These are phyloP conservation scores for Cicer chorassanicum DNA, from an alignment of 306 rosid species.

Conservation along the genomic window DNA sequence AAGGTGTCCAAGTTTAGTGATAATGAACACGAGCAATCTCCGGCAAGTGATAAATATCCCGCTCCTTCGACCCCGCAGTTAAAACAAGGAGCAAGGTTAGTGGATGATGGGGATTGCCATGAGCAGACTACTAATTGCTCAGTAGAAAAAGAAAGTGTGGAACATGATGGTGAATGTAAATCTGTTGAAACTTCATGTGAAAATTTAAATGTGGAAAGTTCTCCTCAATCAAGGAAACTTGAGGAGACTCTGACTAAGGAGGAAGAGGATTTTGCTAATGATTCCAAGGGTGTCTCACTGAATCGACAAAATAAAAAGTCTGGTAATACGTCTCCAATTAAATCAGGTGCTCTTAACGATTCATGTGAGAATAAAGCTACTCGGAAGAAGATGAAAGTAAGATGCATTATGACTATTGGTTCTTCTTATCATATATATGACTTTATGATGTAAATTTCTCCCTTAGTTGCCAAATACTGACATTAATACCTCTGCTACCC, in stretches of 20 bases:
- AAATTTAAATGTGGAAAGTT: conserved; percentile 53
- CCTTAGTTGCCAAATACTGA: conserved; percentile 5
- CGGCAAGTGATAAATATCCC: conserved; percentile 82
- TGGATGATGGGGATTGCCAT: conserved; percentile 88
- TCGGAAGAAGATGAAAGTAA: conserved; percentile 88
- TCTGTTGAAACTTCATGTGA: conserved; percentile 75
- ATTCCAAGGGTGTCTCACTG: conserved; percentile 45
- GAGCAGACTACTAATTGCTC: conserved; percentile 73
- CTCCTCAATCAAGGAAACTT: conserved; percentile 50
- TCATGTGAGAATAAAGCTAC: conserved; percentile 55
- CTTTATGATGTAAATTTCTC: background rate
- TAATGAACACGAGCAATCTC: conserved; percentile 57
- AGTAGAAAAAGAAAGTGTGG: conserved; percentile 74
- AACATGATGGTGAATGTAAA: conserved; percentile 75
- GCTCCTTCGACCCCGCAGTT: conserved; percentile 98
- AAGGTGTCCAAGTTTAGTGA: conserved; percentile 49
- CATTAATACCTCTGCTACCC: background rate
- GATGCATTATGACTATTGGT: conserved; percentile 3
- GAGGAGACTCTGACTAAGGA: conserved; percentile 51
- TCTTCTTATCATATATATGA: conserved; percentile 9
- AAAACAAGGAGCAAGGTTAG: conserved; percentile 71
- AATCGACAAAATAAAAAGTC: conserved; percentile 44
- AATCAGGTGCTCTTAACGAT: conserved; percentile 50
- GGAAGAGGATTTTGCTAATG: conserved; percentile 64
- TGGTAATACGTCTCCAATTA: conserved; percentile 49